Conservation (phyloP, 2,329 filamentous ascomycete genomes). For the Calonectria honghensis region DNA sequence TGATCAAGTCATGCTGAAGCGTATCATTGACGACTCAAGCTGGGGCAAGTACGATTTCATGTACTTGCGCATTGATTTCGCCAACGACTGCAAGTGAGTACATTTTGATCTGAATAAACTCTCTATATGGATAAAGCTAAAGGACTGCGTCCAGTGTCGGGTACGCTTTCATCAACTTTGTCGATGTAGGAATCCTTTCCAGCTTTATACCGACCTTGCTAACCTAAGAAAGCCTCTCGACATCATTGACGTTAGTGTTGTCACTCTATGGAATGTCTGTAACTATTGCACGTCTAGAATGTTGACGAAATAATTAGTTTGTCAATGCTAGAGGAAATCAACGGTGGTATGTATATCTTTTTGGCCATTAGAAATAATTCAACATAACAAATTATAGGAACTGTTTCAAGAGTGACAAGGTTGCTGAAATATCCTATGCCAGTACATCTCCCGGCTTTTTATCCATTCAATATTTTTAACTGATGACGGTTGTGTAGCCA, state of each 20-base stretch:
- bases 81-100: conserved; percentile 87
- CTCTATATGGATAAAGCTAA: conserved; percentile 50
- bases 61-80: conserved; percentile 93
- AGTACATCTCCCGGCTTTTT: conserved; percentile 73
- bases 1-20: conserved; percentile 84
- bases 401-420: conserved; percentile 88
- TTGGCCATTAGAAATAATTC: neutral
- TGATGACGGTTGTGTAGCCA: conserved; percentile 73
- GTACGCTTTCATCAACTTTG: conserved; percentile 98
- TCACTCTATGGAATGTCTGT: conserved; percentile 24
- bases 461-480: neutral
- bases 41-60: conserved; percentile 94
- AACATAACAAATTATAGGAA: conserved; percentile 71
- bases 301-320: conserved; percentile 72
- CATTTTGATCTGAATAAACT: no score
- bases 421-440: conserved; percentile 95
- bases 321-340: conserved; percentile 82
- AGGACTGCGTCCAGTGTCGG: conserved; percentile 79
- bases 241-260: conserved; percentile 78
- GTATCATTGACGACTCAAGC: conserved; percentile 85
- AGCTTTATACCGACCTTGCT: conserved; percentile 53
- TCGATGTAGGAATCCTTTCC: conserved; percentile 74
- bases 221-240: conserved; percentile 76
- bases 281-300: neutral
- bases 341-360: conserved; percentile 73